These are phyloP conservation scores for Fusarium miscanthi DNA, from an alignment of 2,329 filamentous ascomycete species.

Conservation along the genomic window DNA sequence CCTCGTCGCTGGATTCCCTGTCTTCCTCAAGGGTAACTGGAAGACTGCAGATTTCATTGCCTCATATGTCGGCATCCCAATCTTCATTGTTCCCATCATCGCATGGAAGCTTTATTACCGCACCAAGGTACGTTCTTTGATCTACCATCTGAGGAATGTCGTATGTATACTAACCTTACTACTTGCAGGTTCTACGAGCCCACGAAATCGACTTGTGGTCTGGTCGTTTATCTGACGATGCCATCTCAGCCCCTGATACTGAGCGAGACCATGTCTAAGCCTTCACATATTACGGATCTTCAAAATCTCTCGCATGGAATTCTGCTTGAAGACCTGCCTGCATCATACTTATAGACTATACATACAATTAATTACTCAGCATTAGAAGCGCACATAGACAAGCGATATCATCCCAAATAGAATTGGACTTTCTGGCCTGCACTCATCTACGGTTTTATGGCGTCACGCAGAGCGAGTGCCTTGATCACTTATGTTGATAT, in stretches of 20 bases:
- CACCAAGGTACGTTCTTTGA: conserved; percentile 25
- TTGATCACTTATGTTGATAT: not conserved
- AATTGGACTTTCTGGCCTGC: not conserved
- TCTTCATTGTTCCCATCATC: conserved; percentile 69
- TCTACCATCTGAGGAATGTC: too few species aligned
- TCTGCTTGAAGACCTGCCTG: fast-evolving
- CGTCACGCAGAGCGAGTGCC: fast-evolving
- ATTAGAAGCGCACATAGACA: not conserved
- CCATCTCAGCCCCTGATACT: not conserved
- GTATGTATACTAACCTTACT: not conserved
- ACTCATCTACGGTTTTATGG: fast-evolving
- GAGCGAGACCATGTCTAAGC: not conserved
- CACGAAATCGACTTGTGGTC: conserved; percentile 63
- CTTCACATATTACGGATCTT: fast-evolving
- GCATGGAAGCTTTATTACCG: conserved; percentile 64
- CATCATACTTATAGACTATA: not conserved
- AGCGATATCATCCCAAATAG: not conserved
- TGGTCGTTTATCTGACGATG: conserved; percentile 29
- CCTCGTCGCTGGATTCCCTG: conserved; percentile 79
- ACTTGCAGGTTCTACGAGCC: conserved; percentile 48
- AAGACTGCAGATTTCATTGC: conserved; percentile 71
- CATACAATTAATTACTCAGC: not conserved
- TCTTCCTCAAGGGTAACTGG: conserved; percentile 76
- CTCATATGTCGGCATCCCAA: conserved; percentile 71
- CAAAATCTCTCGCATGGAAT: not conserved